phyloP scores from a whole-genome alignment of 208 protist species.

The Leptomonas pyrrhocoris region DNA sequence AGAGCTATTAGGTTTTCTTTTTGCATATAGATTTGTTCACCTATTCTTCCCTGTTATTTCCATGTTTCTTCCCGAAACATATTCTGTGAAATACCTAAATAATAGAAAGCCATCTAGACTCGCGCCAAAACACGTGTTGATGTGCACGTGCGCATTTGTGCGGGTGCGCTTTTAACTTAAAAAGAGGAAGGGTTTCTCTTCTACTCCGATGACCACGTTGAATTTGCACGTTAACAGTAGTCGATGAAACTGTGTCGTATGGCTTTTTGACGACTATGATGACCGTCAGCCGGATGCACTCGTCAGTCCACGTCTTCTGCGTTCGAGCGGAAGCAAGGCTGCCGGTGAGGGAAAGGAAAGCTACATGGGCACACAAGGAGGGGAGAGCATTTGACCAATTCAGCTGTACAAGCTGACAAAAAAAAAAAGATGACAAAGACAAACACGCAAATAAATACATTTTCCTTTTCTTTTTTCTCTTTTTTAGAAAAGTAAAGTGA shows the following conservation, averaged over 20 bases:
- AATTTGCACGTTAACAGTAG: no score
- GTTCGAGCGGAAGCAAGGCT: neutral
- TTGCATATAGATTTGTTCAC: no score
- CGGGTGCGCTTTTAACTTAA: neutral
- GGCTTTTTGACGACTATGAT: no score
- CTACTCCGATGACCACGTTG: no score
- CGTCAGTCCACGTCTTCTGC: no score
- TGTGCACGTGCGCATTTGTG: neutral
- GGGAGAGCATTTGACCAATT: neutral
- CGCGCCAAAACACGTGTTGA: neutral
- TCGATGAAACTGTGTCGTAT: no score
- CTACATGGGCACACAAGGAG: neutral
- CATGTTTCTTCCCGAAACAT: neutral
- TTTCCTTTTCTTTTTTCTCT: no score
- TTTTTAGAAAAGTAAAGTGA: no score
- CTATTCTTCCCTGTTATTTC: no score
- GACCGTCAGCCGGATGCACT: no score
- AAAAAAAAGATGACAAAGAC: conserved; percentile 1
- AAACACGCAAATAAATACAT: conserved; percentile 14
- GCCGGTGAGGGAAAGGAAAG: neutral
- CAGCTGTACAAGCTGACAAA: neutral
- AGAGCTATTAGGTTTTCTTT: no score
- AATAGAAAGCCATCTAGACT: neutral
- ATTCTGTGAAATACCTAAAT: neutral
- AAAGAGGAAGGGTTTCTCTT: neutral